These are phyloP conservation scores for Haematococcus lacustris DNA, from an alignment of 139 green algal genomes.

Conservation along the genomic window DNA sequence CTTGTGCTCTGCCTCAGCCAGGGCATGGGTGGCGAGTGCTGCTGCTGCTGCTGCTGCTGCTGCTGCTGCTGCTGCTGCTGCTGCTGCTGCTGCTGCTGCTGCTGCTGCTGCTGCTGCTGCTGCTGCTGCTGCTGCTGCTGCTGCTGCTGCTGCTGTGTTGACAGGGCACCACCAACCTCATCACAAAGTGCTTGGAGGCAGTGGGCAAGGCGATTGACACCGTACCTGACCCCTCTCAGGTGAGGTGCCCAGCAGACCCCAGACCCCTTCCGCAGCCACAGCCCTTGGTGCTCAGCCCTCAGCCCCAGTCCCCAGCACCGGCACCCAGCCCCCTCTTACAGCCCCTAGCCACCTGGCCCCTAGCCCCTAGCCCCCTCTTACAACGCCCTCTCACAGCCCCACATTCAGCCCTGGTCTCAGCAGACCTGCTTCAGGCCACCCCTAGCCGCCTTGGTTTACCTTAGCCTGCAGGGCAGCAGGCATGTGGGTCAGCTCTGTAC, in stretches of 20 bases:
- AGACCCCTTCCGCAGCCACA: not conserved
- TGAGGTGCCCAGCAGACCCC: conserved; percentile 12
- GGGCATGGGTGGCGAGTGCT: too few species aligned
- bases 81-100: not conserved
- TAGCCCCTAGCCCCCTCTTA: not conserved
- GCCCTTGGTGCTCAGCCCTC: not conserved
- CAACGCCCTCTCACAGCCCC: not conserved
- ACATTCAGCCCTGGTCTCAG: not conserved
- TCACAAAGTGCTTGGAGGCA: conserved; percentile 67
- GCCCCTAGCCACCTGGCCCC: not conserved
- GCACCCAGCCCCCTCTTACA: not conserved
- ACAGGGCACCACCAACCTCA: conserved; percentile 85
- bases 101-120: not conserved
- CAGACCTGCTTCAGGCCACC: not conserved
- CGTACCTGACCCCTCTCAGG: conserved; percentile 77
- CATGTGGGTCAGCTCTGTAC: too few species aligned
- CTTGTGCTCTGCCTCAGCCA: not conserved
- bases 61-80: not conserved
- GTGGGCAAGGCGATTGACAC: conserved; percentile 74
- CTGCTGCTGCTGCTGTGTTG: not conserved
- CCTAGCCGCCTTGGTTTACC: too few species aligned
- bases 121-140: not conserved
- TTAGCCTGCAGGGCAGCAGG: too few species aligned
- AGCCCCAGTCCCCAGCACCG: not conserved
- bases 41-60: conserved; percentile 49